A percentile compares a stretch with the other conserved stretches of the same genome.
Evolutionary conservation across 352 stramenopile species (phyloP).

Genomic region (Pythium chondricola): DNA sequence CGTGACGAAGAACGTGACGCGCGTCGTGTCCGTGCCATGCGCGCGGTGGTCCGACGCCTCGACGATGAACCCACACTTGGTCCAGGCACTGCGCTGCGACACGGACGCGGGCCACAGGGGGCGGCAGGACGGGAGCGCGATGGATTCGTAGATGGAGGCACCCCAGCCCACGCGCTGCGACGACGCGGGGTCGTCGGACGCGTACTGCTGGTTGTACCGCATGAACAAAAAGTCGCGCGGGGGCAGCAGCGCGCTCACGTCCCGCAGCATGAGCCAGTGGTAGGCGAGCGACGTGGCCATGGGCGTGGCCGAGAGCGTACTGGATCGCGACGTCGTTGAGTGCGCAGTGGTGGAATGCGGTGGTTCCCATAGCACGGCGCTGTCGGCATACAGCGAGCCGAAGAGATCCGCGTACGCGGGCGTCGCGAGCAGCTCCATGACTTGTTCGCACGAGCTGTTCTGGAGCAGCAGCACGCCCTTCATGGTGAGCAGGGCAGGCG

Average conservation of each 20-base stretch:
- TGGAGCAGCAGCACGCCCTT: constrained; percentile 63
- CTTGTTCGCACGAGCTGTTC: constrained; percentile 61
- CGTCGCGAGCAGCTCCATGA: constrained; percentile 51
- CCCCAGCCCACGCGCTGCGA: constrained; percentile 36
- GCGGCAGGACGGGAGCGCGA: constrained; percentile 46
- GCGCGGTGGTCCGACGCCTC: constrained; percentile 60
- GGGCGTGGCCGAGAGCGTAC: constrained; percentile 6
- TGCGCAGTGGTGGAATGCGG: background rate
- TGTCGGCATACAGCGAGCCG: constrained; percentile 45
- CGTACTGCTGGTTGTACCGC: constrained; percentile 64
- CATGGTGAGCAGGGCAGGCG: constrained; percentile 44
- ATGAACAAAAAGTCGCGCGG: constrained; percentile 79
- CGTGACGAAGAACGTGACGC: constrained; percentile 73
- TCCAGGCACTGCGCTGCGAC: constrained; percentile 38
- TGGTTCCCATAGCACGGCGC: constrained; percentile 12
- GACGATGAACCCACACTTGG: constrained; percentile 71
- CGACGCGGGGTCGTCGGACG: constrained; percentile 26
- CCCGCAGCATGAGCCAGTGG: constrained; percentile 73
- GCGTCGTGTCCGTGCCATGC: constrained; percentile 53
- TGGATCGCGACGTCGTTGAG: constrained; percentile 2
- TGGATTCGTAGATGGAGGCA: constrained; percentile 58
- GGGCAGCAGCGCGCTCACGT: constrained; percentile 41
- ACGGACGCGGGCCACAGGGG: constrained; percentile 44
- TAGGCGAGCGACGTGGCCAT: constrained; percentile 30
- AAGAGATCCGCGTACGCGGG: constrained; percentile 50